Base-by-base conservation (phyloP, 2,329 filamentous ascomycete species). In the Penicillium brevicompactum region DNA sequence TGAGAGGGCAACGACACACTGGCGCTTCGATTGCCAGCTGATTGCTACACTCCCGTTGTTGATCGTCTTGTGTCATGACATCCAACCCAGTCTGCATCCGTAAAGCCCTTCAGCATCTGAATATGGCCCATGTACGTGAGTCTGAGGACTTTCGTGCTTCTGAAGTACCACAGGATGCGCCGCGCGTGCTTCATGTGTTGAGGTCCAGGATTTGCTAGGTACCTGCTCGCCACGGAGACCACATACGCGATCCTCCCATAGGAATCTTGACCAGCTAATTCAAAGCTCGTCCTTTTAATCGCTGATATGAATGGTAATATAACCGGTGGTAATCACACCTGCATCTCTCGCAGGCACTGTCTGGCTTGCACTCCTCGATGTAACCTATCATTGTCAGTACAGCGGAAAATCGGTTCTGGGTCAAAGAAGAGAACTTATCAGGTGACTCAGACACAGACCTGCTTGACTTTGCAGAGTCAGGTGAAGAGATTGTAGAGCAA, bases 41-140 rank as follows among this genome's bases (percentile, higher is more conserved):
- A 55, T 55, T 46, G 52, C 52, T 22, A 42, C 47, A 30, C 47
- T 55, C 8, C 47, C 52, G 21, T 50, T 50, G 4, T 50, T 55
- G 41, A 50, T 7, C 51, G 51, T 49, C 41, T 49, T 4, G 52
- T 50, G 10, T 46, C 30, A 16, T 32, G 46, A 46, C 32, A 46
- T 24, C 46, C 52, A 10, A 27, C 52, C 46, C 46, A 54, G 18
- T 49, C 52, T 18, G 42, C 46, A 16, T 50, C 52, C 14, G 41
- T 46, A 22, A 46, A 54, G 46, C 41, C 32, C 21, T 27, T 32
- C 14, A 54, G 52, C 4, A 14, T 40, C 46, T 46, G 41, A 16
- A 34, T 14, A n/a, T 49, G 32, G 24, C 46, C 52, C 13, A 41
- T 46, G 37, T 49, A 49, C n/a, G 46, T 30, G 46, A 49, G 51